Conservation (phyloP, 495 filamentous ascomycete genomes). For the Trichoderma parareesei region DNA sequence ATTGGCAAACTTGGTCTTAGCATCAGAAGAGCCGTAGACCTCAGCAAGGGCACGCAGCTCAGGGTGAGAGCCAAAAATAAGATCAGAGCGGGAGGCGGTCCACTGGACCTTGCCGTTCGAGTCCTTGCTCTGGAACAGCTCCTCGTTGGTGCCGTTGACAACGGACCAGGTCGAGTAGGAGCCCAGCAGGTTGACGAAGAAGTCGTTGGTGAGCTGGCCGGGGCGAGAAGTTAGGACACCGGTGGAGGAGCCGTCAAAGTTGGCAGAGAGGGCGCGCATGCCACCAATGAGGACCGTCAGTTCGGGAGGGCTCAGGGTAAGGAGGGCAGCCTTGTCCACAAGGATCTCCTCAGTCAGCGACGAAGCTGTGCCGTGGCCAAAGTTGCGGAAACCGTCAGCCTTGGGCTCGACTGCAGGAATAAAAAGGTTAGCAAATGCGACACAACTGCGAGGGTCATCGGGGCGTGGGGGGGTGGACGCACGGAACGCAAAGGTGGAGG, state of each 20-base stretch:
- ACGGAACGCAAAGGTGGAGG: conserved; percentile 47
- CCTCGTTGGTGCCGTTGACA: conserved; percentile 33
- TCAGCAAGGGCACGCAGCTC: conserved; percentile 63
- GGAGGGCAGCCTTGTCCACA: conserved; percentile 57
- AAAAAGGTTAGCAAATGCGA: background rate
- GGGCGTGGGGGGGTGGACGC: background rate
- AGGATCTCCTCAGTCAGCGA: conserved; percentile 57
- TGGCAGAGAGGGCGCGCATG: conserved; percentile 55
- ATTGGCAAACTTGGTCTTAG: conserved; percentile 52
- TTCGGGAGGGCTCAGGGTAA: conserved; percentile 60
- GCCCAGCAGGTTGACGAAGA: conserved; percentile 67
- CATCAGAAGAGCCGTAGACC: conserved; percentile 50
- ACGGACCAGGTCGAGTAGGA: conserved; percentile 57
- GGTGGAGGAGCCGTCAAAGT: conserved; percentile 53
- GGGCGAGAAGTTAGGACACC: conserved; percentile 59
- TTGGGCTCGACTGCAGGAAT: conserved; percentile 40
- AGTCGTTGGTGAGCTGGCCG: conserved; percentile 64
- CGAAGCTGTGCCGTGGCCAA: conserved; percentile 48
- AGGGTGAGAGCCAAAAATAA: conserved; percentile 62
- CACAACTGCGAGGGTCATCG: background rate
- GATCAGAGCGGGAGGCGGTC: conserved; percentile 58
- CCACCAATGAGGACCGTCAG: conserved; percentile 62
- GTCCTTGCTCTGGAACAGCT: conserved; percentile 54
- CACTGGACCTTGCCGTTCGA: conserved; percentile 58
- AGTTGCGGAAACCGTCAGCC: conserved; percentile 69